Evolutionary conservation across 2,329 filamentous ascomycete genomes (phyloP).

Genomic region (Monosporascus cannonballus): DNA sequence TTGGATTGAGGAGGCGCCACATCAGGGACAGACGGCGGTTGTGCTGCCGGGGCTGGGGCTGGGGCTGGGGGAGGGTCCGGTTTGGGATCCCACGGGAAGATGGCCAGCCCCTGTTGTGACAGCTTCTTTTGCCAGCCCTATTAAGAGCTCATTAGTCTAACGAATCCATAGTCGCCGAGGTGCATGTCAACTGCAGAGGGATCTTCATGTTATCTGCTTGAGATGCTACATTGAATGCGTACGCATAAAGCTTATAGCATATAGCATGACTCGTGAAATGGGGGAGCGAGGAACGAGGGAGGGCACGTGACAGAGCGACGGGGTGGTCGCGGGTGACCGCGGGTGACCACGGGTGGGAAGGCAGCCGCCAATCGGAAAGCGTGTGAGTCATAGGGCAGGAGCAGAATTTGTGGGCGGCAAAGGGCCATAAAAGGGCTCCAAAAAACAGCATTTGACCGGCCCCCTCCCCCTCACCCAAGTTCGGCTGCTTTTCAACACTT

Average conservation of each 20-base stretch:
- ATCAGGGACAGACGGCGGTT: slow-evolving; percentile 16
- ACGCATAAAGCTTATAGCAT: too few relatives aligned
- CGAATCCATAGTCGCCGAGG: not conserved
- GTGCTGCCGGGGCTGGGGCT: slow-evolving; percentile 28
- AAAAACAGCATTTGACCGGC: slow-evolving; percentile 37
- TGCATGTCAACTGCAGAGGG: not conserved
- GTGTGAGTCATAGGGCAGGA: slow-evolving; percentile 14
- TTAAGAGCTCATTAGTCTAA: slow-evolving; percentile 11
- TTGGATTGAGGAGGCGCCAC: slow-evolving; percentile 12
- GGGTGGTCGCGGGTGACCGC: not conserved
- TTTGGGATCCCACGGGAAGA: slow-evolving; percentile 93
- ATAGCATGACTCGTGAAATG: slow-evolving; percentile 10
- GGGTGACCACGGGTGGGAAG: too few relatives aligned
- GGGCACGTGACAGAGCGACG: slow-evolving; percentile 15
- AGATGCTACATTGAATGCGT: too few relatives aligned
- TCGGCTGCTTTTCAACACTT: slow-evolving; percentile 31
- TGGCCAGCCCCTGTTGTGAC: slow-evolving; percentile 74
- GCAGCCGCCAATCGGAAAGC: slow-evolving; percentile 7
- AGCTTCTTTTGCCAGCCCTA: slow-evolving; percentile 95
- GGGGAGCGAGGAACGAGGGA: slow-evolving; percentile 9
- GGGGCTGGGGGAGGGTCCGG: slow-evolving; percentile 52
- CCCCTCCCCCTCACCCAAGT: slow-evolving; percentile 35
- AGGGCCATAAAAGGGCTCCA: slow-evolving; percentile 47
- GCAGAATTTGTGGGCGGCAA: slow-evolving; percentile 18
- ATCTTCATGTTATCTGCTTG: too few relatives aligned